Percentiles rank a stretch among this genome's conserved stretches.
Conservation (phyloP, 1,139 yeast genomes). For the Yamadazyma dendronema region DNA sequence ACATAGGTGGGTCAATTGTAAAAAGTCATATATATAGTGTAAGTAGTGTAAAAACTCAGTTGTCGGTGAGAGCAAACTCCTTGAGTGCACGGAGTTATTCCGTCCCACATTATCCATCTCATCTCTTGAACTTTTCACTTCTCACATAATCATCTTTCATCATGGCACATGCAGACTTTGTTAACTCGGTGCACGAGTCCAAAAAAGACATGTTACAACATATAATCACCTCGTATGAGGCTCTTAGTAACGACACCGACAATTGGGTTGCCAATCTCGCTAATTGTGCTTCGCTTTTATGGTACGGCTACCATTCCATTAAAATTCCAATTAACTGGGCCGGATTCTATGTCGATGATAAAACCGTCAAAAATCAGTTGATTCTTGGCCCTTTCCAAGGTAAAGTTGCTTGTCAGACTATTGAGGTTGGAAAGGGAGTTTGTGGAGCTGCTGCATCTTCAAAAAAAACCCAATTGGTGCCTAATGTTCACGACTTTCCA, state of each 20-base stretch:
- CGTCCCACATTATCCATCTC: too few relatives aligned
- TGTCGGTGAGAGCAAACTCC: too few relatives aligned
- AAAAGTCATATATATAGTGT: too few relatives aligned
- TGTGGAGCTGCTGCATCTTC: conserved; percentile 80
- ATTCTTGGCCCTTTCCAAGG: conserved; percentile 95
- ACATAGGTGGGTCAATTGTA: too few relatives aligned
- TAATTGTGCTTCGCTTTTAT: conserved; percentile 78
- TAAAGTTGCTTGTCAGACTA: conserved; percentile 89
- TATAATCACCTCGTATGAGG: conserved; percentile 60
- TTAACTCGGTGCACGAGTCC: conserved; percentile 32
- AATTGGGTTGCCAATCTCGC: conserved; percentile 91
- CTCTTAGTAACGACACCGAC: conserved; percentile 57
- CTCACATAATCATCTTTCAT: background rate
- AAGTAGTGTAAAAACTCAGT: too few relatives aligned
- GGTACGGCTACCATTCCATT: conserved; percentile 80
- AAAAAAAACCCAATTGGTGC: conserved; percentile 65
- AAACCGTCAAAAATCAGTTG: conserved; percentile 40
- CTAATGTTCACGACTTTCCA: conserved; percentile 73
- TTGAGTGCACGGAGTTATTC: too few relatives aligned
- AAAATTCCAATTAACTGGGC: conserved; percentile 77
- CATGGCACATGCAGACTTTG: conserved; percentile 60
- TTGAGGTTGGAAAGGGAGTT: conserved; percentile 78
- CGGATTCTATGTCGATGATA: conserved; percentile 70
- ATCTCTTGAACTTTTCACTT: too few relatives aligned
- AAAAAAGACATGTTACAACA: conserved; percentile 61